Evolutionary conservation across 2,329 filamentous ascomycete genomes (phyloP).

Genomic region (Cytospora piceicola): DNA sequence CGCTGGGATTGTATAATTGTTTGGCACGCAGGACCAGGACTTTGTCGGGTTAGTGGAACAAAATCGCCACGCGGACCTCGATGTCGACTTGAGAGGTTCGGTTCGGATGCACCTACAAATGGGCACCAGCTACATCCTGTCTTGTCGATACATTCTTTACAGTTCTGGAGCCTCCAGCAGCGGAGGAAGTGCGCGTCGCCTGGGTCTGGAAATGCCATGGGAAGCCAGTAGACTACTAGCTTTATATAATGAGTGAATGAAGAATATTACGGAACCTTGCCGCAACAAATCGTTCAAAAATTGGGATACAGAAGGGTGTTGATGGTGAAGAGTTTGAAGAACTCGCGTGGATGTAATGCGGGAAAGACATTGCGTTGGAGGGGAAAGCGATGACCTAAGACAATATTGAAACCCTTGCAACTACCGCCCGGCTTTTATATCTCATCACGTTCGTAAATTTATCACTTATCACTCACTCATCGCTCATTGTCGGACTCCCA

Average conservation of each 20-base stretch:
- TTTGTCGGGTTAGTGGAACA: conserved; percentile 34
- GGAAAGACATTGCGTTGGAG: neutral
- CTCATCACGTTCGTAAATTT: neutral
- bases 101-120: conserved; percentile 43
- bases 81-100: neutral
- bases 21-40: conserved; percentile 60
- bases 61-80: conserved; percentile 30
- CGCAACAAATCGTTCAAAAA: no score
- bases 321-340: neutral
- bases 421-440: neutral
- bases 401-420: neutral
- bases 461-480: no score
- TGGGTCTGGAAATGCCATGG: conserved; percentile 29
- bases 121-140: conserved; percentile 57
- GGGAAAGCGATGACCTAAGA: neutral
- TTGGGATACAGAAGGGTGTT: neutral
- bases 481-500: neutral
- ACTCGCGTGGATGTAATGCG: neutral
- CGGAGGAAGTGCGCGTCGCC: conserved; percentile 48
- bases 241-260: neutral
- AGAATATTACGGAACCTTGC: no score
- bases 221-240: neutral
- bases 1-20: conserved; percentile 48
- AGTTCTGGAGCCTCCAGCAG: conserved; percentile 58
- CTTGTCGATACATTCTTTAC: conserved; percentile 49